Evolutionary conservation across 805 yeast genomes (phyloP).

Genomic region (Candida xyloterini): DNA sequence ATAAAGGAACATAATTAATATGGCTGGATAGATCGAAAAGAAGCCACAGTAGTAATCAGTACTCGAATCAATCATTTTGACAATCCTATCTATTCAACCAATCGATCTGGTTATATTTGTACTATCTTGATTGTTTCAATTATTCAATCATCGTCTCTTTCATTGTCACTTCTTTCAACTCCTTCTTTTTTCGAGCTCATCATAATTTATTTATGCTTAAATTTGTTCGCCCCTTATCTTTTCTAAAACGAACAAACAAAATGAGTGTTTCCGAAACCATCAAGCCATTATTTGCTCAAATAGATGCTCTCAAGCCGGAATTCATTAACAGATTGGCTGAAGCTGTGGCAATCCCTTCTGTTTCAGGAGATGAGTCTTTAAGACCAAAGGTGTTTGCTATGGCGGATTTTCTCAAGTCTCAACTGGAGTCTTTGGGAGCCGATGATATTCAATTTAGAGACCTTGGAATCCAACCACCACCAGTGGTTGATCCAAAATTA

Average conservation of each 20-base stretch:
- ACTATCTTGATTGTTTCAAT: too few relatives aligned
- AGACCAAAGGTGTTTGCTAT: conserved; percentile 89
- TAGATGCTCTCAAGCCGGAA: conserved; percentile 70
- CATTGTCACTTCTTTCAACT: background rate
- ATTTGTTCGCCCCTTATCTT: conserved; percentile 12
- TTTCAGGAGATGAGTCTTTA: conserved; percentile 82
- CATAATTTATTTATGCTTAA: conserved; percentile 4
- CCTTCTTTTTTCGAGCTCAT: background rate
- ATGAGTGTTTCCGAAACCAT: conserved; percentile 30
- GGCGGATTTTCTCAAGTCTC: conserved; percentile 75
- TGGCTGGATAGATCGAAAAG: too few relatives aligned
- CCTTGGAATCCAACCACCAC: conserved; percentile 90
- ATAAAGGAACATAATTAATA: too few relatives aligned
- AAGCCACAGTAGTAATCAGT: too few relatives aligned
- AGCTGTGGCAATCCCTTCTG: conserved; percentile 95
- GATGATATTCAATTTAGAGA: conserved; percentile 77
- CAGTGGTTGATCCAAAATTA: conserved; percentile 62
- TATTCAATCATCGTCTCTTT: too few relatives aligned
- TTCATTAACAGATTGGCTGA: conserved; percentile 69
- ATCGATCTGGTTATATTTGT: too few relatives aligned
- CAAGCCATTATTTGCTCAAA: conserved; percentile 48
- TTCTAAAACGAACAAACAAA: conserved; percentile 5
- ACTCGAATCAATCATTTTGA: too few relatives aligned
- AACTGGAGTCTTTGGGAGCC: conserved; percentile 73
- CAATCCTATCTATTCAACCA: too few relatives aligned